A percentile compares a stretch with the other conserved stretches of the same genome.
These are phyloP conservation scores for Mucor sp. DNA, from an alignment of 371 early-diverging fungal genomes.

Conservation along the genomic window DNA sequence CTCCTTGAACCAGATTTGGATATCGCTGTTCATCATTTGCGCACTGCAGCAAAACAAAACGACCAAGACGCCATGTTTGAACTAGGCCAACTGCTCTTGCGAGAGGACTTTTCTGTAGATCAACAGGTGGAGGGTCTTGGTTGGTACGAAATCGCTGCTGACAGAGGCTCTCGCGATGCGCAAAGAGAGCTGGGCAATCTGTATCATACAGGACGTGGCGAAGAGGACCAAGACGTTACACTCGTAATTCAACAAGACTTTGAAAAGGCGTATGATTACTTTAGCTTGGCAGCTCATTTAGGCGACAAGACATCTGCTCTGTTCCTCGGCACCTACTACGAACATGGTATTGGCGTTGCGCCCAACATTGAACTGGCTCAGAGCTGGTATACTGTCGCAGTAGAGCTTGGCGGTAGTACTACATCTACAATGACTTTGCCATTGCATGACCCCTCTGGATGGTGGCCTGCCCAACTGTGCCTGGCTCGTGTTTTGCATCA, in stretches of 20 bases:
- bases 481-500: constrained; percentile 41
- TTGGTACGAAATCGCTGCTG: constrained; percentile 34
- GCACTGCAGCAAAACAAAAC: constrained; percentile 33
- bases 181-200: constrained; percentile 36
- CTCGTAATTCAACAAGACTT: constrained; percentile 28
- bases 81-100: constrained; percentile 25
- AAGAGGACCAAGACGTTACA: neutral
- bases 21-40: constrained; percentile 28
- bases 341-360: constrained; percentile 38
- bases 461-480: constrained; percentile 44
- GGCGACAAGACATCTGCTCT: constrained; percentile 38
- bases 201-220: constrained; percentile 31
- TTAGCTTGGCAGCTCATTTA: constrained; percentile 35
- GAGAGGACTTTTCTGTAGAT: constrained; percentile 9
- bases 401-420: constrained; percentile 11
- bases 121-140: constrained; percentile 22
- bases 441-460: constrained; percentile 17
- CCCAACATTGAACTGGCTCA: constrained; percentile 22
- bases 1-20: constrained; percentile 17
- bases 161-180: constrained; percentile 32
- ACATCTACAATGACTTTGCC: neutral
- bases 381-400: constrained; percentile 34
- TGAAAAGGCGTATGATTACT: constrained; percentile 34
- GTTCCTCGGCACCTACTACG: constrained; percentile 39
- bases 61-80: constrained; percentile 44